Conservation (phyloP, 2,329 filamentous ascomycete species). For the Ophiostoma triangulosporum region DNA sequence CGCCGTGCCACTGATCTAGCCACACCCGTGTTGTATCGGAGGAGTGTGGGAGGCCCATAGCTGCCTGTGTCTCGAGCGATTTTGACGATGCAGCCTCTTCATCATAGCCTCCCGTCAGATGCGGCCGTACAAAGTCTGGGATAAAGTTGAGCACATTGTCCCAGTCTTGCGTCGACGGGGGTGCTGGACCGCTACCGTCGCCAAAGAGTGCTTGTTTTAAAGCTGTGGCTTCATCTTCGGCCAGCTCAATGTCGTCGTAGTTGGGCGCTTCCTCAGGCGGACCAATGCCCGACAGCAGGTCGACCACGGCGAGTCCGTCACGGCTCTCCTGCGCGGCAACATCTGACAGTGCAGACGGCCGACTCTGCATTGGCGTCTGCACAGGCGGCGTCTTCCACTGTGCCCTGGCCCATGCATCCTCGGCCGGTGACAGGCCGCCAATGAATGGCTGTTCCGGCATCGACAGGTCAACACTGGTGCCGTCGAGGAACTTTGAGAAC, state of each 20-base stretch:
- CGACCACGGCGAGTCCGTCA: constrained; percentile 28
- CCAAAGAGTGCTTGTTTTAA: constrained; percentile 28
- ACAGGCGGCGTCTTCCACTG: not conserved
- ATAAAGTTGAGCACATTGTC: constrained; percentile 37
- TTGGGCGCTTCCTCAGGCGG: constrained; percentile 14
- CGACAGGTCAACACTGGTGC: constrained; percentile 5
- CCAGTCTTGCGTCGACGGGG: constrained; percentile 22
- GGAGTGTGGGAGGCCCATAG: constrained; percentile 27
- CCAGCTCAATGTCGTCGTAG: constrained; percentile 15
- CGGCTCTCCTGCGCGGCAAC: constrained; percentile 22
- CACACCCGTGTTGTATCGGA: constrained; percentile 29
- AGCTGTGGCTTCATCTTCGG: constrained; percentile 19
- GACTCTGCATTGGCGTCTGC: not conserved
- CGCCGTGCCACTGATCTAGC: constrained; percentile 41
- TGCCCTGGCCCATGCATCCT: not conserved
- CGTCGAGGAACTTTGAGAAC: constrained; percentile 25
- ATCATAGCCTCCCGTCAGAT: constrained; percentile 13
- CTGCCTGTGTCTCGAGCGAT: constrained; percentile 10
- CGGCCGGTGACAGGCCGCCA: not conserved
- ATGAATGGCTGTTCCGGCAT: constrained; percentile 4
- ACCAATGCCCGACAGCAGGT: constrained; percentile 18
- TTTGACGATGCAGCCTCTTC: constrained; percentile 4
- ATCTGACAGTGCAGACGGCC: constrained; percentile 12
- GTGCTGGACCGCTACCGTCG: constrained; percentile 5
- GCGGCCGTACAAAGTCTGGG: constrained; percentile 27